These are phyloP conservation scores for Heterobasidion parviporum DNA, from an alignment of 1,284 basidiomycete species.

Conservation along the genomic window DNA sequence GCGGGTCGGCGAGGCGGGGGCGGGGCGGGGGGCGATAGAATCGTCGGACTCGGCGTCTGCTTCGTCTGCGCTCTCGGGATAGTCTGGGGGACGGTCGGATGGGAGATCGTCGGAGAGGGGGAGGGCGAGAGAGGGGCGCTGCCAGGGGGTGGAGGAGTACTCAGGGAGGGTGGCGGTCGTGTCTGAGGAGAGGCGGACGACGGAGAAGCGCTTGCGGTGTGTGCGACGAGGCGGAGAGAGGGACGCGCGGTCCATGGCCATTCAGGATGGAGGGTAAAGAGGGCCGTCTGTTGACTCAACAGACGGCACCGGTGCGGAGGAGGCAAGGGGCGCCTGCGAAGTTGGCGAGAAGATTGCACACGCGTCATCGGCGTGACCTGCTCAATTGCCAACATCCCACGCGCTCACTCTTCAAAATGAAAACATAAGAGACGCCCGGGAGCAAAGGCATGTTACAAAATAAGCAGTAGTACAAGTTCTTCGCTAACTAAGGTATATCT, in stretches of 20 bases:
- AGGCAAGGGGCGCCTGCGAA: background rate
- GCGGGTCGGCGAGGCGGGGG: slow-evolving; percentile 8
- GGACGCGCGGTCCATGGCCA: background rate
- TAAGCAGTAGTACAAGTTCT: too few relatives aligned
- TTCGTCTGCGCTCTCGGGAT: slow-evolving; percentile 67
- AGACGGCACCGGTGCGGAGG: background rate
- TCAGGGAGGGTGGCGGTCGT: slow-evolving; percentile 59
- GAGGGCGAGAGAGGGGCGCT: slow-evolving; percentile 12
- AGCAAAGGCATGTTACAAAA: too few relatives aligned
- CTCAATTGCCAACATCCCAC: too few relatives aligned
- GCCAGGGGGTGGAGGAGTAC: slow-evolving; percentile 40
- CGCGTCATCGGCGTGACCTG: too few relatives aligned
- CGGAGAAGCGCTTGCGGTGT: slow-evolving; percentile 29
- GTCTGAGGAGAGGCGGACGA: slow-evolving; percentile 57
- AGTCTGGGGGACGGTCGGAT: slow-evolving; percentile 62
- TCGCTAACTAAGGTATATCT: too few relatives aligned
- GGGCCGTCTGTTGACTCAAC: background rate
- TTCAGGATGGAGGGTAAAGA: background rate
- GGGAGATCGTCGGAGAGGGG: slow-evolving; percentile 23
- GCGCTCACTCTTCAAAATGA: too few relatives aligned
- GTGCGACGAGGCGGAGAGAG: slow-evolving; percentile 17
- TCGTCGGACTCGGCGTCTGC: slow-evolving; percentile 57
- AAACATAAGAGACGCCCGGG: too few relatives aligned
- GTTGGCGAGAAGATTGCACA: too few relatives aligned
- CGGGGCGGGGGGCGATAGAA: slow-evolving; percentile 4